These are phyloP conservation scores for Tetrahymena borealis DNA, from an alignment of 73 alveolate genomes.

Conservation along the genomic window DNA sequence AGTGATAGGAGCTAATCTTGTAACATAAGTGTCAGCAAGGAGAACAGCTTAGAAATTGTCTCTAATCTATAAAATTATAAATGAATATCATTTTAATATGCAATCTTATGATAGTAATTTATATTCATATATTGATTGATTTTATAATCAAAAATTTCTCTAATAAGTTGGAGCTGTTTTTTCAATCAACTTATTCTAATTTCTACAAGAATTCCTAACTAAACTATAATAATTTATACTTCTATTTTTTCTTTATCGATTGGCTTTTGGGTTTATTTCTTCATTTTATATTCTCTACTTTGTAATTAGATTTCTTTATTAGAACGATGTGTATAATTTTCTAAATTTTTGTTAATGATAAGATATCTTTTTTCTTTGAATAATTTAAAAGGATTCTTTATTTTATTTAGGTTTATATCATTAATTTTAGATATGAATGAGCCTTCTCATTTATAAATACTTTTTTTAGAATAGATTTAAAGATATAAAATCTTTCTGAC, in stretches of 20 bases:
- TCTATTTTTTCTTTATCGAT: background rate
- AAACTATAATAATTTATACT: background rate
- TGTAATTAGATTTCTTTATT: background rate
- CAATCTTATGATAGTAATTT: no score
- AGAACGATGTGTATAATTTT: background rate
- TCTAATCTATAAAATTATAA: background rate
- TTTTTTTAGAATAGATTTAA: background rate
- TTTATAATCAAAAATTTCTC: no score
- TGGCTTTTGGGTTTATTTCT: background rate
- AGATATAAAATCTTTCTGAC: background rate
- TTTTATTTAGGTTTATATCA: background rate
- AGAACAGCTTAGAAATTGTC: conserved; percentile 2
- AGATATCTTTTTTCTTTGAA: background rate
- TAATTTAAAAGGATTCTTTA: background rate
- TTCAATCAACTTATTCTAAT: no score
- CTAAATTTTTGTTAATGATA: background rate
- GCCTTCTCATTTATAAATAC: background rate
- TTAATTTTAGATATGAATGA: background rate
- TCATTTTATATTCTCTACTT: background rate
- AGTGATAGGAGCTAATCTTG: background rate
- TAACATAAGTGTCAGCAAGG: background rate
- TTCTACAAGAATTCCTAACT: no score
- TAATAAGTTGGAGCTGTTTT: no score
- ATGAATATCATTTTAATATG: no score
- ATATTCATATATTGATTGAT: no score